These are phyloP conservation scores for Plasmodiophora brassicae DNA, from an alignment of 208 protist genomes.

Conservation along the genomic window DNA sequence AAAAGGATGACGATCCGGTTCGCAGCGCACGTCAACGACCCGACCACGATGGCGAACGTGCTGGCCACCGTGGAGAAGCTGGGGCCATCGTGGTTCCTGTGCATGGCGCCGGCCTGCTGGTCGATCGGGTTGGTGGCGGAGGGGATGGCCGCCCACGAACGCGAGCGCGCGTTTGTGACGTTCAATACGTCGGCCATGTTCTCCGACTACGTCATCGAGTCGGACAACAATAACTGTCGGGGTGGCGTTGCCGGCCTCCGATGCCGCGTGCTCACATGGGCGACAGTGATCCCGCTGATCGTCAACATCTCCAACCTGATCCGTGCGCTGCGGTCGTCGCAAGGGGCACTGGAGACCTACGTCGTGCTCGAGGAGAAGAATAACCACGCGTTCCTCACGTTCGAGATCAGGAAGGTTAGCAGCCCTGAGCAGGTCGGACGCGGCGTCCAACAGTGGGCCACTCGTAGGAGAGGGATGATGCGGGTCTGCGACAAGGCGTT, in stretches of 20 bases:
- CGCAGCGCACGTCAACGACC: no score
- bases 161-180: no score
- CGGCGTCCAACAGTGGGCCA: neutral
- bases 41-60: no score
- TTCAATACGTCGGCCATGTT: slow-evolving; percentile 26
- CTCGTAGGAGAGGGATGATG: neutral
- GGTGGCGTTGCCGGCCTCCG: no score
- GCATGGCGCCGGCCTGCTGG: no score
- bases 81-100: no score
- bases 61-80: no score
- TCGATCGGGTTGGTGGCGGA: no score
- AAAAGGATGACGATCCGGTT: no score
- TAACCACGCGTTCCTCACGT: neutral
- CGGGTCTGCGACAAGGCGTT: neutral
- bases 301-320: neutral
- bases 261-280: no score
- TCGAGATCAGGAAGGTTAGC: slow-evolving; percentile 15
- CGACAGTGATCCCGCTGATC: slow-evolving; percentile 5
- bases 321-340: neutral
- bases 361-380: neutral
- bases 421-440: neutral
- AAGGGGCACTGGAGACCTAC: neutral
- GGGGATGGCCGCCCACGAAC: no score
- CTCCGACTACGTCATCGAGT: neutral
- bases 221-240: neutral